A percentile compares a stretch with the other conserved stretches of the same genome.
These are phyloP conservation scores for Pestalotiopsis sp. DNA, from an alignment of 2,329 filamentous ascomycete genomes.

Conservation along the genomic window DNA sequence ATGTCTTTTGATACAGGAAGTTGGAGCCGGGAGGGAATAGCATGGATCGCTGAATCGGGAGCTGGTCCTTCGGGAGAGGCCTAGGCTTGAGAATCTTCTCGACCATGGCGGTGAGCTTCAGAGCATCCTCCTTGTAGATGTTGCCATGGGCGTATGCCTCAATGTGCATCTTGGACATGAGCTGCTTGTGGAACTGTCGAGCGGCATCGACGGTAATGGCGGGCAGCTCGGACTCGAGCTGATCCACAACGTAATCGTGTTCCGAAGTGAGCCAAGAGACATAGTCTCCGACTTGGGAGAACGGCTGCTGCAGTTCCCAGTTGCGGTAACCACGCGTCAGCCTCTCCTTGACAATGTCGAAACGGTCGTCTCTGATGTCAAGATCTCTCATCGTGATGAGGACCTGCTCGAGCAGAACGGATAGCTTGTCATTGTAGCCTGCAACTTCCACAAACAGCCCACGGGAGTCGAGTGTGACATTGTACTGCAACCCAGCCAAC, in stretches of 20 bases:
- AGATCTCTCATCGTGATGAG: constrained; percentile 82
- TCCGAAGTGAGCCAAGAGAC: constrained; percentile 79
- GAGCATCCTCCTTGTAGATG: constrained; percentile 88
- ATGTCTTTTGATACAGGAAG: constrained; percentile 76
- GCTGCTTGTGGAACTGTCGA: constrained; percentile 74
- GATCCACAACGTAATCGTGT: constrained; percentile 76
- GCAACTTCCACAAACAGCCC: constrained; percentile 79
- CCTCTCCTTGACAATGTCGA: constrained; percentile 88
- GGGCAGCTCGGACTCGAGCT: constrained; percentile 76
- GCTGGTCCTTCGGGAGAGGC: constrained; percentile 73
- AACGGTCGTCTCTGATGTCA: constrained; percentile 82
- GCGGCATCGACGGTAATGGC: constrained; percentile 75
- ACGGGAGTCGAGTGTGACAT: constrained; percentile 69
- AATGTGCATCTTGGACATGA: constrained; percentile 82
- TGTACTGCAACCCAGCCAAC: constrained; percentile 84
- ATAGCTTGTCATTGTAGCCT: constrained; percentile 96
- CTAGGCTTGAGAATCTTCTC: constrained; percentile 77
- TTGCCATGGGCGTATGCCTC: constrained; percentile 92
- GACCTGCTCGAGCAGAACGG: constrained; percentile 88
- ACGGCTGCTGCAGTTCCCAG: constrained; percentile 85
- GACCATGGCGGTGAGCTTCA: constrained; percentile 81
- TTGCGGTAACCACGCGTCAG: constrained; percentile 78
- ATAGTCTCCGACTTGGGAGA: constrained; percentile 83
- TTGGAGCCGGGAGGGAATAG: constrained; percentile 80
- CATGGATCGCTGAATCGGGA: constrained; percentile 76